Evolutionary conservation across 306 rosid genomes (phyloP), one percentile per base, ranked within the genome.

Genomic region (Vigna hirtella): DNA sequence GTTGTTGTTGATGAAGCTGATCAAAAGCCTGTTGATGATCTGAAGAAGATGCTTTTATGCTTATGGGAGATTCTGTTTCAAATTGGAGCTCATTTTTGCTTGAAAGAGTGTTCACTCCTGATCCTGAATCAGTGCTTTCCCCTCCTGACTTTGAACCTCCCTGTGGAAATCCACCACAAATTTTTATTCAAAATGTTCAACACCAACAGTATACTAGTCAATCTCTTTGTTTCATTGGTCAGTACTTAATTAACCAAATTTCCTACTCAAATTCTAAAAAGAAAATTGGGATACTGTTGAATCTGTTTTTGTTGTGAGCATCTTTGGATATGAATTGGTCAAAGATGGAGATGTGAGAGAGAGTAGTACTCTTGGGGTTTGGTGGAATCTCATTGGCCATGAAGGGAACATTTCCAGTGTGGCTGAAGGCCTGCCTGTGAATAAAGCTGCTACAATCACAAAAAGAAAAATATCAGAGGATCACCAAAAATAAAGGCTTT

Each of bases 341-440:
- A 84, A 87, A 81, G 84, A 86, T 53, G 70, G 71, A 65, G 78
- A 76, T 66, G 73, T 32, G 62, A 70, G 83, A 78, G 63, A 70
- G 79, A 67, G 55, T 53, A 84, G 22, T 86, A 90, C 90, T 82
- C 84, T 78, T 73, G 94, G 83, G 70, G 91, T 82, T 71, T 87
- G 96, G 26, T 90, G 98, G 76, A 85, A 88, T 87, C 96, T 91
- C 80, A 91, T 90, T 86, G 99, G 99, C 98, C 99, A 93, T 26
- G 99, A 89, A 82, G 99, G 99, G 84, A 96, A 96, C 94, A 96
- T 96, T 83, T 96, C 99, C 82, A 95, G 96, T 79, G 99, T 95
- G 69, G 98, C 93, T 55, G 99, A 93, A 85, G 98, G 96, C 80
- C 88, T 93, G 32, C 88, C 87, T 83, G 89, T 83, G 81, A 82